Percentiles rank a stretch among this genome's conserved stretches.
phyloP scores from a whole-genome alignment of 139 green algal genomes.

The Chlorella sp. region DNA sequence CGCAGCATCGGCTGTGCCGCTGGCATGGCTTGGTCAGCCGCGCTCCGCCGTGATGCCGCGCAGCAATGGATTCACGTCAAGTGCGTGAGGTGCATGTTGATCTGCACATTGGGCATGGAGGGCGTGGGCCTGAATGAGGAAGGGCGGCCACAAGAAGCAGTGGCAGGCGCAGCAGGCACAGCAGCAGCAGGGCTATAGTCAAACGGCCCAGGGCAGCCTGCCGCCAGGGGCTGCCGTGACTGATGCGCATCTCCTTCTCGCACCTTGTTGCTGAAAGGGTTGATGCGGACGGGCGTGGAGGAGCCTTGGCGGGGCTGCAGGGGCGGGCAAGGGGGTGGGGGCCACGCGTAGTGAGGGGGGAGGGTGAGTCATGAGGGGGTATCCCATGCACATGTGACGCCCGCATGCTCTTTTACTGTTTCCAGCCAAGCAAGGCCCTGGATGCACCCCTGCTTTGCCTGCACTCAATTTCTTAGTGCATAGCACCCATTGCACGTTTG shows the following conservation, averaged over 20 bases:
- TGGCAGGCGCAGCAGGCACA: not conserved
- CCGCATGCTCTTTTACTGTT: not conserved
- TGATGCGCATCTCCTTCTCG: no score
- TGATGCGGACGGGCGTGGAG: not conserved
- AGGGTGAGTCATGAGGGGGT: not conserved
- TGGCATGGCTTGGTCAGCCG: no score
- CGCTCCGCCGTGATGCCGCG: no score
- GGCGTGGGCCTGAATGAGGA: no score
- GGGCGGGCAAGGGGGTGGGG: not conserved
- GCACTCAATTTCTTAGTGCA: no score
- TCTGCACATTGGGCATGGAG: no score
- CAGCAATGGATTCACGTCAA: no score
- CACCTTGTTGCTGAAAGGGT: slow-evolving; percentile 15
- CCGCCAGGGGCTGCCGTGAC: not conserved
- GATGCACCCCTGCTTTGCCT: no score
- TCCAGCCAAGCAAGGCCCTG: not conserved
- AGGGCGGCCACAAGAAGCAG: not conserved
- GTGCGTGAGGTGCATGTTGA: no score
- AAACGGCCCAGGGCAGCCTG: not conserved
- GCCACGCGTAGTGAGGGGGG: not conserved
- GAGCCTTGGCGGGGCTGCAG: slow-evolving; percentile 5
- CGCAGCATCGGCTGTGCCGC: no score
- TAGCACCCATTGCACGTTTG: no score
- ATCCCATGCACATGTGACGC: not conserved
- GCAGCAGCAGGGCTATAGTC: no score